Evolutionary conservation across 768 basidiomycete genomes (phyloP).

Genomic region (Rhizopogon rudus): DNA sequence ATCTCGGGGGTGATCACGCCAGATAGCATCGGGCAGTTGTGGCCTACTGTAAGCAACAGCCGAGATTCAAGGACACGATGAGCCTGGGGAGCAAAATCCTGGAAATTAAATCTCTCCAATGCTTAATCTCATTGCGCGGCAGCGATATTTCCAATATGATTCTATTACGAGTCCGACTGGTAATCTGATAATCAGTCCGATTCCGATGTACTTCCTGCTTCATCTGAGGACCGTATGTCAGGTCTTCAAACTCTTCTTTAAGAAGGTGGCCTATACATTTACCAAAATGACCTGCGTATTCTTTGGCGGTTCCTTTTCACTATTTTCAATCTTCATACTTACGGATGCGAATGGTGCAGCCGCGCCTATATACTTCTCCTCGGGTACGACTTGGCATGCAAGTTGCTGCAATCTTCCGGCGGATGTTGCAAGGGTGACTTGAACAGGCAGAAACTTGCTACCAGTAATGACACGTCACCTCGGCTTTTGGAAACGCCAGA

Average conservation of each 20-base stretch:
- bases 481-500: too few relatives aligned
- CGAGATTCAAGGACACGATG: neutral
- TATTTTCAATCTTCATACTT: slow-evolving; percentile 28
- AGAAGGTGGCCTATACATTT: slow-evolving; percentile 33
- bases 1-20: too few relatives aligned
- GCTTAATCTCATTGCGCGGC: neutral
- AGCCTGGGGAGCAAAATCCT: neutral
- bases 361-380: slow-evolving; percentile 43
- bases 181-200: too few relatives aligned
- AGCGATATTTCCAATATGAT: too few relatives aligned
- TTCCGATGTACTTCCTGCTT: neutral
- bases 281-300: slow-evolving; percentile 47
- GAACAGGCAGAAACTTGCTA: slow-evolving; percentile 36
- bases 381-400: slow-evolving; percentile 67
- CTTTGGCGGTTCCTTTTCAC: slow-evolving; percentile 28
- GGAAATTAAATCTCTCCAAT: neutral
- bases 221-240: slow-evolving; percentile 2
- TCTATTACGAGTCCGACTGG: too few relatives aligned
- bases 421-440: slow-evolving; percentile 58
- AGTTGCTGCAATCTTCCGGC: slow-evolving; percentile 49
- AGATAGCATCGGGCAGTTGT: too few relatives aligned
- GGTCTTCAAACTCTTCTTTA: slow-evolving; percentile 7
- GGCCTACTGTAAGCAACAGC: too few relatives aligned
- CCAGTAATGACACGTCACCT: slow-evolving; percentile 50
- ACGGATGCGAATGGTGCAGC: slow-evolving; percentile 42